Percentiles rank a stretch among this genome's conserved stretches.
Evolutionary conservation across 345 rosid genomes (phyloP).

Genomic region (Citrus australasica): DNA sequence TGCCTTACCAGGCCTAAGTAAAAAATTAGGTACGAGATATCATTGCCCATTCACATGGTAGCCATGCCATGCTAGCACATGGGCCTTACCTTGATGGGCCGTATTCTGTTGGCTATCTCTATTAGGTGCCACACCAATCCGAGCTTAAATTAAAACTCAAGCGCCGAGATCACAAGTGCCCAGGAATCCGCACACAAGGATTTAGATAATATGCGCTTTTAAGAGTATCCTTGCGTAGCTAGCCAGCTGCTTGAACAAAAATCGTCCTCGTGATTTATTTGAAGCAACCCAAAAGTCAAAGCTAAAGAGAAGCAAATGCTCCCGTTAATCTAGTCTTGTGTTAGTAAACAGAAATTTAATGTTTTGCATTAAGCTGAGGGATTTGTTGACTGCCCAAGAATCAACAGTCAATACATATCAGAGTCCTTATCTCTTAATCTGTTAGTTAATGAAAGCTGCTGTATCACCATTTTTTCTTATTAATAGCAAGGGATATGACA

Average conservation of each 20-base stretch:
- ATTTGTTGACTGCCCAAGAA: slow-evolving; percentile 1
- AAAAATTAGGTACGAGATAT: too few species aligned
- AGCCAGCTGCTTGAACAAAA: not conserved
- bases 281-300: too few species aligned
- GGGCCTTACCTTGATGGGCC: too few species aligned
- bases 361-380: not conserved
- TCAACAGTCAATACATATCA: slow-evolving; percentile 6
- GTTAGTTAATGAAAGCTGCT: not conserved
- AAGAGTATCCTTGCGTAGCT: not conserved
- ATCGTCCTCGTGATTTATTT: not conserved
- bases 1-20: too few species aligned
- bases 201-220: not conserved
- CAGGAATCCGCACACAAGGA: too few species aligned
- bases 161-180: too few species aligned
- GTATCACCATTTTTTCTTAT: not conserved
- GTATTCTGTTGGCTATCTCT: too few species aligned
- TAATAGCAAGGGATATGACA: not conserved
- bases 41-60: too few species aligned
- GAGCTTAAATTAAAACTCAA: too few species aligned
- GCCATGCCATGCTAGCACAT: too few species aligned
- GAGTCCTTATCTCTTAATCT: slow-evolving; percentile 5
- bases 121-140: too few species aligned
- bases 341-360: not conserved
- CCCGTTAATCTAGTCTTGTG: not conserved
- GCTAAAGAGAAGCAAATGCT: not conserved